Evolutionary conservation across 148 eudicot genomes (phyloP), one percentile per base, ranked within the genome.

Genomic region (Amaranthus palmeri): DNA sequence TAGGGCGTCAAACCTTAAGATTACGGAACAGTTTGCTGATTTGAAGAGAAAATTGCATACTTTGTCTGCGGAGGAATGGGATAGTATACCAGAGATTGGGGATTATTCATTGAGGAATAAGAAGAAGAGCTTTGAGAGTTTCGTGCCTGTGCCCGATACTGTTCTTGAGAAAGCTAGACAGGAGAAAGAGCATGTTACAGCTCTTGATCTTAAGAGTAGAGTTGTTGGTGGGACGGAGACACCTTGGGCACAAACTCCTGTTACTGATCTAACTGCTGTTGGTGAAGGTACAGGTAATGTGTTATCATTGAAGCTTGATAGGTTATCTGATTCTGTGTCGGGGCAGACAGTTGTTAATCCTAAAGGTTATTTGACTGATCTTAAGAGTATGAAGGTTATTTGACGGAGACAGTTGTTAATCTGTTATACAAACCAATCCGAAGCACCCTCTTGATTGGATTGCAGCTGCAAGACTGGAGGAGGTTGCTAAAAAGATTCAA

Each of bases 251-350:
- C 97, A 91, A 65, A 95, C 98, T 4, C 97, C 98, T 2, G 96
- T 90, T 43, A 90, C 97, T 4, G 97, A 95, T 82, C 77, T 95
- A 81, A 92, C 97, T 45, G 99, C 99, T 5, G 99, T 95, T 12
- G 99, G 99, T 54, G 96, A 95, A 82, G 99, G 99, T 57, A 89
- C 97, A 68, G 97, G 96, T 44, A 95, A 93, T n/a, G 98, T 95
- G 18, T 75, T 95, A 76, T 95, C 97, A 0, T 60, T 95, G 78
- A 95, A 87, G 83, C 83, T 95, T 78, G 98, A 95, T 61, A 82
- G 91, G 73, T 63, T 95, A 17, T 95, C 97, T 0, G 96, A 90
- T 85, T 95, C 93, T 3, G 92, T 92, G 4, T 83, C 97, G 4
- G 97, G 99, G 51, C 76, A 81, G 66, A 92, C 99, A 0, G 97